Conservation (phyloP, 768 basidiomycete genomes). For the Cystofilobasidium macerans region DNA sequence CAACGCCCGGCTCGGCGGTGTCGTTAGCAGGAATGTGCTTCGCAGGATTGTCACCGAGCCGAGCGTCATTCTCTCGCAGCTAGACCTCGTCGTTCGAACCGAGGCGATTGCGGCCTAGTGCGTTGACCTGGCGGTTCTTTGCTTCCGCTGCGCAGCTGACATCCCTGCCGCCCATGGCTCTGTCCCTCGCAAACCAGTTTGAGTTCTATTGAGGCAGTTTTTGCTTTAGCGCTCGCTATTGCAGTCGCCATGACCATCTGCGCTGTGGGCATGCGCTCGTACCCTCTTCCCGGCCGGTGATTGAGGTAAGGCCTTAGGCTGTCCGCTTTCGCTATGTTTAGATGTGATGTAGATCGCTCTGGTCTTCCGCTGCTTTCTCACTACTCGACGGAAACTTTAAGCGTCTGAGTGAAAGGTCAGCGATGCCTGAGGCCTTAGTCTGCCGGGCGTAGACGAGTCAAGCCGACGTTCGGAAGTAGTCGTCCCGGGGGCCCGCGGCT, state of each 20-base stretch:
- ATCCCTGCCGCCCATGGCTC: not conserved
- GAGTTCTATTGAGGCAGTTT: slow-evolving; percentile 28
- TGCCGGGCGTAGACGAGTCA: no score
- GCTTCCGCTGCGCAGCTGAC: not conserved
- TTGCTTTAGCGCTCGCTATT: not conserved
- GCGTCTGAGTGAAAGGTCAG: no score
- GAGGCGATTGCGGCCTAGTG: not conserved
- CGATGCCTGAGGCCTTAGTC: no score
- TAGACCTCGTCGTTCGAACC: not conserved
- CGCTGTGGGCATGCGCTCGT: slow-evolving; percentile 11
- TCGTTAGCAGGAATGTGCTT: not conserved
- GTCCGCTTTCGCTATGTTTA: no score
- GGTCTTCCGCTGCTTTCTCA: no score
- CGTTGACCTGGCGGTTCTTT: not conserved
- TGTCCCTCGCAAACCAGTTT: not conserved
- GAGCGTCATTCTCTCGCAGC: not conserved
- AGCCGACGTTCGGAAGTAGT: no score
- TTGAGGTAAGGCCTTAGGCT: no score
- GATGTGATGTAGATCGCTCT: no score
- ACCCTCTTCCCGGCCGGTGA: not conserved
- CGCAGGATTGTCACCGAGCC: not conserved
- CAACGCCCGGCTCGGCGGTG: not conserved
- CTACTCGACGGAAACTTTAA: no score
- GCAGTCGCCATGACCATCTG: not conserved
- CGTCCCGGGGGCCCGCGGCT: no score